Percentiles rank a stretch among this genome's conserved stretches.
phyloP scores from a whole-genome alignment of 371 early-diverging fungal species.

The Saksenaea vasiformis region DNA sequence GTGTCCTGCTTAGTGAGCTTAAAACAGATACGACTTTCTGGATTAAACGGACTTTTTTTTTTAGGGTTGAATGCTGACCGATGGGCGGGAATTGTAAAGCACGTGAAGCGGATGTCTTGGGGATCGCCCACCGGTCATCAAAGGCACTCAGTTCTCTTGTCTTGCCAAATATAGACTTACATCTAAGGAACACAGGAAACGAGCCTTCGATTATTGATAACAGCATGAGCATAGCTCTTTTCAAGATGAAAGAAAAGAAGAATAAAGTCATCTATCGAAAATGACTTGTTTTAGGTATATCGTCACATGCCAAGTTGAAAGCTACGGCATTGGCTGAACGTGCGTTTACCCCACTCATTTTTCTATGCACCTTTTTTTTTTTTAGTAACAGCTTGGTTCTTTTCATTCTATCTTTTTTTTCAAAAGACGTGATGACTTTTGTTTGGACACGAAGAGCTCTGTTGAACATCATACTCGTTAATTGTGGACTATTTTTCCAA shows the following conservation, averaged over 20 bases:
- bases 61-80: background rate
- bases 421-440: background rate
- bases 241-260: background rate
- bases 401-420: background rate
- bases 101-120: background rate
- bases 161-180: background rate
- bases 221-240: background rate
- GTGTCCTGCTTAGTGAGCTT: background rate
- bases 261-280: background rate
- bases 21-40: background rate
- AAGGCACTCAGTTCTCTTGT: background rate
- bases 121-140: background rate
- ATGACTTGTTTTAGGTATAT: background rate
- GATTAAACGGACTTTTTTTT: background rate
- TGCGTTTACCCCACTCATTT: slow-evolving; percentile 1
- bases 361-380: background rate
- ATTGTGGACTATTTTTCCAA: background rate
- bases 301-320: slow-evolving; percentile 1
- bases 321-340: background rate
- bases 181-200: background rate
- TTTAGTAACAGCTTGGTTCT: background rate
- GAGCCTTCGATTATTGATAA: too few relatives aligned
- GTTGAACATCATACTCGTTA: background rate
- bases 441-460: background rate
- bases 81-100: background rate